Conservation (phyloP, 2,329 filamentous ascomycete species). For the Aspergillus persii region DNA sequence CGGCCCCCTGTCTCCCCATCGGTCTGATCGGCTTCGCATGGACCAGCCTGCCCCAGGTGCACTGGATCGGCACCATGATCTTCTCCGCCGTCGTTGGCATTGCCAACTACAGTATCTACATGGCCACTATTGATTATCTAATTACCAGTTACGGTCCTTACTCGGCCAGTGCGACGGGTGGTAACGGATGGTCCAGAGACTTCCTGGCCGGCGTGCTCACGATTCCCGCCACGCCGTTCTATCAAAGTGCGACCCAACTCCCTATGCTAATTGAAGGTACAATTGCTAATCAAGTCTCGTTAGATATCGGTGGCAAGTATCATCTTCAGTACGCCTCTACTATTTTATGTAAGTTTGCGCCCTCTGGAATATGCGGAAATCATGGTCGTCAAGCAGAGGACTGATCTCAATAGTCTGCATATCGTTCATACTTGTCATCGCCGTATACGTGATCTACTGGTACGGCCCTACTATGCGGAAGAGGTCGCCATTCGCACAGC, state of each 20-base stretch:
- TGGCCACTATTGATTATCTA: conserved; percentile 68
- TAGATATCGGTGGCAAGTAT: conserved; percentile 55
- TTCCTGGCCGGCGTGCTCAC: conserved; percentile 64
- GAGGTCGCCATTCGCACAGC: conserved; percentile 64
- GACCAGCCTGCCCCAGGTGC: conserved; percentile 54
- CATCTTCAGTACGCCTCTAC: conserved; percentile 61
- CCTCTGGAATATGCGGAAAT: too few species aligned
- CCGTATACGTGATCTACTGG: conserved; percentile 67
- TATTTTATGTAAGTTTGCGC: conserved; percentile 52
- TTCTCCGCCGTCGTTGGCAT: conserved; percentile 61
- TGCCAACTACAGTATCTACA: conserved; percentile 63
- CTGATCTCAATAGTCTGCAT: conserved; percentile 46
- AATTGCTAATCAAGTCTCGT: neutral
- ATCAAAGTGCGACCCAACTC: conserved; percentile 30
- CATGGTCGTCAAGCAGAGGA: too few species aligned
- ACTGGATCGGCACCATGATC: conserved; percentile 63
- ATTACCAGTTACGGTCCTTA: conserved; percentile 66
- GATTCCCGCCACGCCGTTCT: conserved; percentile 57
- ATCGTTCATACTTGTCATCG: conserved; percentile 59
- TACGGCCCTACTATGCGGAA: conserved; percentile 60
- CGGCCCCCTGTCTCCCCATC: conserved; percentile 58
- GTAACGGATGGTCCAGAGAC: conserved; percentile 65
- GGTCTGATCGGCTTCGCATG: conserved; percentile 64
- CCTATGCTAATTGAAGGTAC: too few species aligned
- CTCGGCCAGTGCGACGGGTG: conserved; percentile 64